Evolutionary conservation across 73 alveolate species (phyloP).

Genomic region (Paramecium octaurelia): DNA sequence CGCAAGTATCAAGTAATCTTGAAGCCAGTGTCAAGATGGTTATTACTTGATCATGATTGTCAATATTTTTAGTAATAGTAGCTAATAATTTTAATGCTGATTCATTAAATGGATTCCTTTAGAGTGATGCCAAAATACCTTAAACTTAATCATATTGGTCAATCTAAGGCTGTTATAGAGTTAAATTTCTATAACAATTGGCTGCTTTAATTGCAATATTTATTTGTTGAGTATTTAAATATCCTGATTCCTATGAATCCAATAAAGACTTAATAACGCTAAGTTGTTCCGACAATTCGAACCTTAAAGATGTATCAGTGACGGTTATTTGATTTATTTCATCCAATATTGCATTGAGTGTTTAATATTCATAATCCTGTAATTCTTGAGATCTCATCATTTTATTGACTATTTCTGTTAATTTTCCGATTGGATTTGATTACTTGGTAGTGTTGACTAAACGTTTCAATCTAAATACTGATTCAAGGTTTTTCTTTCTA

Average conservation of each 20-base stretch:
- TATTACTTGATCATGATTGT: background rate
- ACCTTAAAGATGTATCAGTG: background rate
- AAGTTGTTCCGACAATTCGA: background rate
- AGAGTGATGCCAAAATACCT: background rate
- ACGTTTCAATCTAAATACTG: background rate
- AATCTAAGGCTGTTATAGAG: background rate
- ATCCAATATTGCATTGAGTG: background rate
- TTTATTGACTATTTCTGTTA: background rate
- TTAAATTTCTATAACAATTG: background rate
- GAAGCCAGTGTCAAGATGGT: background rate
- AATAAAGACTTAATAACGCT: background rate
- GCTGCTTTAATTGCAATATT: background rate
- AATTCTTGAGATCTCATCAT: background rate
- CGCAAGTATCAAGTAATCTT: background rate
- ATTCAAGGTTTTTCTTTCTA: background rate
- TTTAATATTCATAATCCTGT: background rate
- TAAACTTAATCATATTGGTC: background rate
- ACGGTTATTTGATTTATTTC: background rate
- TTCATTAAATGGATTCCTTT: background rate
- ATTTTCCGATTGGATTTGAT: background rate
- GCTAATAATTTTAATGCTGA: background rate
- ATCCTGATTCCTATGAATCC: background rate
- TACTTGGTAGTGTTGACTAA: background rate
- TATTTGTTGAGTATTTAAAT: background rate
- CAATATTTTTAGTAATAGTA: background rate